These are phyloP conservation scores for Stipa capillata DNA, from an alignment of 176 grass and related monocot species.

Conservation along the genomic window DNA sequence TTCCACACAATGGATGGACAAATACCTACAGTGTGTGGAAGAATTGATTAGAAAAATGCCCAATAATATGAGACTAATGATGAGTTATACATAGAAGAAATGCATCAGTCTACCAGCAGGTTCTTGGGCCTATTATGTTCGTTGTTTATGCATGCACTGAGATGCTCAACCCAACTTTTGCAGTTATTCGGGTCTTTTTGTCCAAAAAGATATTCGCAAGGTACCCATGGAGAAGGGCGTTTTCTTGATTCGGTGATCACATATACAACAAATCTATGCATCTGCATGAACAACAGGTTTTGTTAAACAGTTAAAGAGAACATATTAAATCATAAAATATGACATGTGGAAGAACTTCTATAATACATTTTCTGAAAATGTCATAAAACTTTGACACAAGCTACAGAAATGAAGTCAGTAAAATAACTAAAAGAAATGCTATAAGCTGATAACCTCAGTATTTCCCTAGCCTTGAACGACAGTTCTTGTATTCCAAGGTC, in stretches of 20 bases:
- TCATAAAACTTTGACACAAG: background rate
- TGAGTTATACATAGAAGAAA: background rate
- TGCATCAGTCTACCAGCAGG: conserved; percentile 55
- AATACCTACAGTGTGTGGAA: conserved; percentile 54
- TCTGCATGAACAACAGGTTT: conserved; percentile 46
- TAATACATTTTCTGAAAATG: background rate
- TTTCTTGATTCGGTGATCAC: conserved; percentile 36
- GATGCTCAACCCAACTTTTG: conserved; percentile 57
- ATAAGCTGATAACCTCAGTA: conserved; percentile 73
- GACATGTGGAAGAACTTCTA: background rate
- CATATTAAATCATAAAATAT: background rate
- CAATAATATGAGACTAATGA: background rate
- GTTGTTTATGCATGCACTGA: conserved; percentile 36
- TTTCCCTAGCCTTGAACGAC: conserved; percentile 32
- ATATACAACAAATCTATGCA: conserved; percentile 69
- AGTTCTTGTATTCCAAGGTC: conserved; percentile 36
- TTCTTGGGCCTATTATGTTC: conserved; percentile 57
- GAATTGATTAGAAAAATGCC: background rate
- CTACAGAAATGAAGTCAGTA: conserved; percentile 21
- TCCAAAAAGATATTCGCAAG: conserved; percentile 75
- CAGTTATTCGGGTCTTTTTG: conserved; percentile 55
- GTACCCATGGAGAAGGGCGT: conserved; percentile 50
- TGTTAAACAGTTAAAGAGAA: background rate
- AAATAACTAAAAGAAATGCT: conserved; percentile 27
- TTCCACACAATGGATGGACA: conserved; percentile 94